These are phyloP conservation scores for Domatiomyces globalis DNA, from an alignment of 2,329 filamentous ascomycete species.

Conservation along the genomic window DNA sequence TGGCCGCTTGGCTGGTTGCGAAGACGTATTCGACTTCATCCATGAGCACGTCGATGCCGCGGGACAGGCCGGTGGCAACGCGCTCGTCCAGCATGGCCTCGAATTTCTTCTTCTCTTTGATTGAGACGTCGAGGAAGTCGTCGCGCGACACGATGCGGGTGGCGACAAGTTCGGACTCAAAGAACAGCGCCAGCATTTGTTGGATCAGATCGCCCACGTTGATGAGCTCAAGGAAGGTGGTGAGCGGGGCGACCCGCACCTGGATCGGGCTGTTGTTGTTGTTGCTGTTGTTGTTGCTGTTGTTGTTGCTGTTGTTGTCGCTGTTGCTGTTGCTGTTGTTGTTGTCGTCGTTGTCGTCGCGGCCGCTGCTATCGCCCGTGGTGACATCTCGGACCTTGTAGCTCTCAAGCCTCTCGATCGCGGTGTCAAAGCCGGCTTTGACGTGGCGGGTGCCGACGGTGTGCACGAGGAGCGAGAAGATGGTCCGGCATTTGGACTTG, in stretches of 20 bases:
- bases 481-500: constrained; percentile 72
- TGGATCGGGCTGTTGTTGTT: constrained; percentile 54
- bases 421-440: constrained; percentile 84
- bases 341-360: constrained; percentile 52
- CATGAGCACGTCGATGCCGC: constrained; percentile 96
- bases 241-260: constrained; percentile 60
- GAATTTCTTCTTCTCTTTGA: constrained; percentile 93
- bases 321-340: no score
- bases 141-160: constrained; percentile 77
- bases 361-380: constrained; percentile 33
- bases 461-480: constrained; percentile 73
- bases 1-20: constrained; percentile 69
- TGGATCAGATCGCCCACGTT: constrained; percentile 96
- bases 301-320: no score
- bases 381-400: constrained; percentile 70
- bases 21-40: constrained; percentile 94
- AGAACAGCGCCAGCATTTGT: constrained; percentile 98
- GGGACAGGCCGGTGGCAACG: constrained; percentile 88
- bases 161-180: constrained; percentile 79
- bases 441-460: constrained; percentile 78
- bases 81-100: constrained; percentile 97
- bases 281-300: no score
- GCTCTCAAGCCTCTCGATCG: constrained; percentile 73
- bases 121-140: constrained; percentile 84
- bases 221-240: constrained; percentile 92